Conservation (phyloP, 257 asterid species). For the Solanum bulbocastanum region DNA sequence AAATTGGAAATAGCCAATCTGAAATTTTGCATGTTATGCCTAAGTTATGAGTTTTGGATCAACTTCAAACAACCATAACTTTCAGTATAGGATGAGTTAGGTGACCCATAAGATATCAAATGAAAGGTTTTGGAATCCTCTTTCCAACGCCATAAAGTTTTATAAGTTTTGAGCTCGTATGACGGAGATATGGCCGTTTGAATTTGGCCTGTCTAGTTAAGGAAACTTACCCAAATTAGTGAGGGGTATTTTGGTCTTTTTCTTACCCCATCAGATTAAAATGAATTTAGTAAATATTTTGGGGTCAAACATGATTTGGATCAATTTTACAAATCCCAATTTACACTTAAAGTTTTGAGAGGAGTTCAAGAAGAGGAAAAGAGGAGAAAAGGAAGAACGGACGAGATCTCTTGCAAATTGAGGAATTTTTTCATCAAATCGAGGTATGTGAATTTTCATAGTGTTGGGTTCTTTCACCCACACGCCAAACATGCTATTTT, state of each 20-base stretch:
- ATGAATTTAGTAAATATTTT: no score
- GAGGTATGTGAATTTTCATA: not conserved
- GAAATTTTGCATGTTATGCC: no score
- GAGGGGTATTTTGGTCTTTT: not conserved
- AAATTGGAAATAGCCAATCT: no score
- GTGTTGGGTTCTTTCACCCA: not conserved
- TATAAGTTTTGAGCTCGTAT: no score
- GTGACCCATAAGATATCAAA: no score
- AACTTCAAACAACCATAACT: no score
- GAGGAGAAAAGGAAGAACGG: not conserved
- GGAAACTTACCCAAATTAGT: not conserved
- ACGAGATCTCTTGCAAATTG: not conserved
- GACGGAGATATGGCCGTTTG: no score
- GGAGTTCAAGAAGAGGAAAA: not conserved
- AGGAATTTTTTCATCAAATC: not conserved
- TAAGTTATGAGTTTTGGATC: no score
- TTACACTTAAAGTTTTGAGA: not conserved
- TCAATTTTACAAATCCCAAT: not conserved
- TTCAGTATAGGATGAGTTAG: no score
- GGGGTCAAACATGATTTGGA: not conserved
- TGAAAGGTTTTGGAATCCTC: no score
- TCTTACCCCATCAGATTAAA: not conserved
- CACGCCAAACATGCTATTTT: not conserved
- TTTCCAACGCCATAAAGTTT: no score
- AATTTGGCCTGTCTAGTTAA: no score